Evolutionary conservation across 2,329 filamentous ascomycete species (phyloP), one percentile per base, ranked within the genome.

Genomic region (Xylaria sp.): DNA sequence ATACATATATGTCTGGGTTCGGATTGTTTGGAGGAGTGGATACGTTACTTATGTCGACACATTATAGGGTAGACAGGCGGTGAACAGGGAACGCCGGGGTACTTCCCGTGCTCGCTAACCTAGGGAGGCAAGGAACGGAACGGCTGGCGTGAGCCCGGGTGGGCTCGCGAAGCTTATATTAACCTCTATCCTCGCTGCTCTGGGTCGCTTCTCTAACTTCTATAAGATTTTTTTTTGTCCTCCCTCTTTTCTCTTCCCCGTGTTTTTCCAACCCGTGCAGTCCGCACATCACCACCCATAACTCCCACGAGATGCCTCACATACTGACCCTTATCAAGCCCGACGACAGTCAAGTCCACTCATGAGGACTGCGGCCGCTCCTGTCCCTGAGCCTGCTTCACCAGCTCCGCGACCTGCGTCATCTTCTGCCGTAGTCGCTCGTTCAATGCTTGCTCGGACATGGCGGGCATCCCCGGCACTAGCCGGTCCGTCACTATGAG

Each of bases 401-500:
- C 57, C n/a, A 67, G 41, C 17, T 38, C 50, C 16, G 63, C 55
- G 26, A 66, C 38, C 47, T 61, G 50, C 4, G 39, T 24, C 22
- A 42, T 45, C 50, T 63, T 66, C 13, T 46, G 48, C 38, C 49
- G 41, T 7, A 59, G 17, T 17, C 49, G 48, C 5, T 52, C 48
- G 17, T 50, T 43, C 6, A 60, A 50, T 2, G 55, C 51, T 34
- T 44, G 39, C 16, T 54, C 54, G 13, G 60, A 59, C 24, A 52
- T 42, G 9, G 55, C 21, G 4, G n/a, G n/a, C n/a, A 44, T 54
- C 13, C 61, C 59, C 44, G 58, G 56, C 16, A 56, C 48, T 3
- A 67, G 63, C 8, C 63, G 56, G 18, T 67, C 65, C 7, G 60
- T 56, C 11, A 60, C 52, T 22, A 57, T 64, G 5, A 63, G 65